phyloP scores from a whole-genome alignment of 1,284 basidiomycete genomes.

The Fomitopsis schrenkii region DNA sequence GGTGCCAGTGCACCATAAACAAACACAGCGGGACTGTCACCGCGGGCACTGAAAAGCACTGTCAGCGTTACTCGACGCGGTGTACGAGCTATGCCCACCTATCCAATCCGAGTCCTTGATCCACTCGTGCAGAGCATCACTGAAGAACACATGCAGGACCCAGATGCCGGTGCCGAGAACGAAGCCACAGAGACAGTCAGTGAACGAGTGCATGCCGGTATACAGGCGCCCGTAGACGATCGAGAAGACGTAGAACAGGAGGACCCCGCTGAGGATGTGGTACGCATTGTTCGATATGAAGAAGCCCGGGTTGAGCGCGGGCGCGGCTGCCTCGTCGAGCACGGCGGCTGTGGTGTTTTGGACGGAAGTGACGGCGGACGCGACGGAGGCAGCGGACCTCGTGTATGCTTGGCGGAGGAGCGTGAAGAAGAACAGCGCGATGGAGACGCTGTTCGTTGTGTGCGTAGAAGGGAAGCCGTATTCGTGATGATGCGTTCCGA shows the following conservation, averaged over 20 bases:
- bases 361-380: conserved; percentile 1
- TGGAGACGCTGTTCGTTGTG: conserved; percentile 87
- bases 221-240: conserved; percentile 91
- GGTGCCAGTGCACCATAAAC: conserved; percentile 82
- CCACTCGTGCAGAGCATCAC: conserved; percentile 46
- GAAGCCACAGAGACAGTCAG: conserved; percentile 69
- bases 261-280: conserved; percentile 36
- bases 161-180: conserved; percentile 67
- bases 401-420: conserved; percentile 50
- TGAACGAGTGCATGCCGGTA: conserved; percentile 87
- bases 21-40: conserved; percentile 65
- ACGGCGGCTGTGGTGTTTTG: conserved; percentile 9
- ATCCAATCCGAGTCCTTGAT: conserved; percentile 47
- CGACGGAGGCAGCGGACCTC: conserved; percentile 14
- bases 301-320: conserved; percentile 4
- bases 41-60: conserved; percentile 51
- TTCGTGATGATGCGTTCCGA: conserved; percentile 82
- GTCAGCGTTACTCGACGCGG: not conserved
- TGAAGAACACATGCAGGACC: conserved; percentile 42
- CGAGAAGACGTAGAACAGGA: conserved; percentile 66
- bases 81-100: conserved; percentile 32
- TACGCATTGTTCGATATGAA: conserved; percentile 44
- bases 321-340: conserved; percentile 1
- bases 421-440: conserved; percentile 75
- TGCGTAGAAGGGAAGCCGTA: conserved; percentile 98